Evolutionary conservation across 805 yeast genomes (phyloP), one percentile per base, ranked within the genome.

Genomic region (Clavispora vitiphila): DNA sequence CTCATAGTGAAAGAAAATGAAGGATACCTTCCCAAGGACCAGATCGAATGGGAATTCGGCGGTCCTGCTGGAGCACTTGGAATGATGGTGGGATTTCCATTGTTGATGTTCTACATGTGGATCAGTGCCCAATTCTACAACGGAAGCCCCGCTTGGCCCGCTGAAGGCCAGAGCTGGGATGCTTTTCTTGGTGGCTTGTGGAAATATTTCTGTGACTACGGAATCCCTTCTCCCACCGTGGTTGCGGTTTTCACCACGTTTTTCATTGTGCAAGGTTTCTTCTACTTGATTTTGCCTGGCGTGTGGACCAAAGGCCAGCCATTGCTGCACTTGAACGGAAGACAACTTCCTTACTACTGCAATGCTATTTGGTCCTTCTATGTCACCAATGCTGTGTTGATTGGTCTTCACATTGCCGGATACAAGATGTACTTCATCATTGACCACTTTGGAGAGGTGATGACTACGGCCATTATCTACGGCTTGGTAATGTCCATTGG

Each of bases 31-130:
- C 54, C 62, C 23, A 61, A 62, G 30, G 77, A 78, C 40, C 73
- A 80, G 42, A 74, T 79, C 45, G 91, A 81, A 56, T 87, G 79
- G 69, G 98, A 93, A 54, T 93, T 91, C 58, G 99, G 99, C 39
- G 98, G 98, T 0, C 83, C 95, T 20, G 64, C 72, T 6, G 99
- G 99, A 43, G 96, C 88, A 37, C 43, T 82, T 16, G 91, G 90
- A 6, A 91, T 93, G 98, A 78, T 91, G 81, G 59, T 78, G 35
- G 95, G 96, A 3, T 93, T 93, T 69, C 99, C 99, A 7, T 58
- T 83, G 36, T 72, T 93, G 57, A 93, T 93, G 99, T 87, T 83
- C 74, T 93, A 93, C 67, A 84, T 93, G 93, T 91, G 96, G 95
- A 81, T 91, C 41, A 76, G 88, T 55, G 91, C 93, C 39, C 77